A percentile compares a stretch with the other conserved stretches of the same genome.
Conservation (phyloP, 176 grass and related monocot genomes). For the Aegilops bicornis region DNA sequence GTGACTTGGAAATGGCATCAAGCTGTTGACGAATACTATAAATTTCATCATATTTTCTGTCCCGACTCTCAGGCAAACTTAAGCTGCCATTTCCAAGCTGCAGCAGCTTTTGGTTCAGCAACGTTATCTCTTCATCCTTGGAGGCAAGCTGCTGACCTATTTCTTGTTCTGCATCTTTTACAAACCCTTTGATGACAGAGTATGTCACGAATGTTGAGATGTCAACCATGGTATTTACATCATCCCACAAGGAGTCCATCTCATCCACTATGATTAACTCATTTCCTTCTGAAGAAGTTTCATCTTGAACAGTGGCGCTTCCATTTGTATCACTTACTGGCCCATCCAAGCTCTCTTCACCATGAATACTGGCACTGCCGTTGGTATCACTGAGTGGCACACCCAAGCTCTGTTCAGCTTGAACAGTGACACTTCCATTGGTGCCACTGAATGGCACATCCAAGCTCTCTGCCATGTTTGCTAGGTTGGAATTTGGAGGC, state of each 20-base stretch:
- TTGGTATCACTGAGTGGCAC: slow-evolving; percentile 2
- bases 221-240: slow-evolving; percentile 34
- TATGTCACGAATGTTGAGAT: slow-evolving; percentile 45
- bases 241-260: slow-evolving; percentile 40
- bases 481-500: background rate
- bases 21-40: slow-evolving; percentile 52
- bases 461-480: slow-evolving; percentile 31
- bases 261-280: slow-evolving; percentile 31
- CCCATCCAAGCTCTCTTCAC: background rate
- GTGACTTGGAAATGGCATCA: slow-evolving; percentile 45
- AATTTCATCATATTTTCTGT: slow-evolving; percentile 47
- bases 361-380: background rate
- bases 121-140: slow-evolving; percentile 53
- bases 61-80: slow-evolving; percentile 25
- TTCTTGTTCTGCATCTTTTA: slow-evolving; percentile 44
- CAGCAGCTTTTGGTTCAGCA: slow-evolving; percentile 40
- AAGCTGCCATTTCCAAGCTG: slow-evolving; percentile 18
- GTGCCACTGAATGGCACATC: slow-evolving; percentile 18
- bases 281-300: slow-evolving; percentile 13
- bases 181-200: slow-evolving; percentile 43
- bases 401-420: slow-evolving; percentile 2
- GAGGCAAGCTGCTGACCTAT: slow-evolving; percentile 22
- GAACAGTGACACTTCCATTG: slow-evolving; percentile 11
- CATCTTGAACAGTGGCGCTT: background rate
- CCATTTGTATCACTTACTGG: slow-evolving; percentile 14